Evolutionary conservation across 2,329 filamentous ascomycete species (phyloP).

Genomic region (Claviceps sp.): DNA sequence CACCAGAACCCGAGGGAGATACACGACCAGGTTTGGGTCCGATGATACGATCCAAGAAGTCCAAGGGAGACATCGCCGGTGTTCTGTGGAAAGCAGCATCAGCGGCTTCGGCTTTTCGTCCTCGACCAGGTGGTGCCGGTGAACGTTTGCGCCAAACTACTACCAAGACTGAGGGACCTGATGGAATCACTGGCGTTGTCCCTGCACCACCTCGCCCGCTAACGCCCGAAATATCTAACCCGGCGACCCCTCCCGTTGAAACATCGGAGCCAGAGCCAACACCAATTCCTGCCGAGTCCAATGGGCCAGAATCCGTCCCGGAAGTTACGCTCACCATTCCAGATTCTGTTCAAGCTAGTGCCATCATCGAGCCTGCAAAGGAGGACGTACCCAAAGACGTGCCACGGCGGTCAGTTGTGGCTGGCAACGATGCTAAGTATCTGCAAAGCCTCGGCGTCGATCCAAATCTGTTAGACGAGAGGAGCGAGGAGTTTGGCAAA

Average conservation of each 20-base stretch:
- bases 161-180: constrained; percentile 53
- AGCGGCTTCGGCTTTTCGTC: constrained; percentile 56
- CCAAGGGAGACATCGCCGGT: constrained; percentile 59
- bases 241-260: constrained; percentile 7
- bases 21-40: constrained; percentile 67
- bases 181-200: constrained; percentile 82
- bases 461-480: constrained; percentile 58
- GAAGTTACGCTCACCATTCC: constrained; percentile 46
- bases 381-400: constrained; percentile 28
- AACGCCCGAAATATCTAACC: constrained; percentile 16
- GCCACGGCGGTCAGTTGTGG: constrained; percentile 46
- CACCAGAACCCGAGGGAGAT: constrained; percentile 20
- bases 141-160: constrained; percentile 58
- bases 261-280: background rate
- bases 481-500: constrained; percentile 67
- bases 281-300: background rate
- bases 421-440: constrained; percentile 67
- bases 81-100: constrained; percentile 62
- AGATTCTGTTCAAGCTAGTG: constrained; percentile 25
- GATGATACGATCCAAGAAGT: constrained; percentile 76
- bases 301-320: constrained; percentile 23
- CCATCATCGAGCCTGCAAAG: constrained; percentile 20
- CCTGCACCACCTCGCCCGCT: constrained; percentile 53
- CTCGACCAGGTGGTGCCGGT: constrained; percentile 72
- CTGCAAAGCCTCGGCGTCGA: constrained; percentile 68